phyloP scores from a whole-genome alignment of 768 basidiomycete species.

The Pulveroboletus sp. region DNA sequence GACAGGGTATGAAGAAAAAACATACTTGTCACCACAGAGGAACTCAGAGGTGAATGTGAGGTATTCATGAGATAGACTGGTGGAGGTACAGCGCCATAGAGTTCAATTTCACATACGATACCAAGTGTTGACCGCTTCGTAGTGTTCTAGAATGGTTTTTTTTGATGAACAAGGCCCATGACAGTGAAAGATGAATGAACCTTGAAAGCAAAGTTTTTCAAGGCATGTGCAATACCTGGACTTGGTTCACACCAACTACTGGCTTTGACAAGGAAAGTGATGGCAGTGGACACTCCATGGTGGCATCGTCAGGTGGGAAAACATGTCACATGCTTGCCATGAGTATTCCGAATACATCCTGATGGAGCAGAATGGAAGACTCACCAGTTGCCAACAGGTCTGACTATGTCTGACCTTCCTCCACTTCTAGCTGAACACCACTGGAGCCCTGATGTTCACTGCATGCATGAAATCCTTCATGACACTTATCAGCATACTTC shows the following conservation, averaged over 20 bases:
- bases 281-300: too few species aligned
- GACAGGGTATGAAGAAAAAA: slow-evolving; percentile 22
- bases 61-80: slow-evolving; percentile 84
- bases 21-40: slow-evolving; percentile 93
- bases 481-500: slow-evolving; percentile 9
- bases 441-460: slow-evolving; percentile 10
- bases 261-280: slow-evolving; percentile 91
- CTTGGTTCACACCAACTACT: slow-evolving; percentile 87
- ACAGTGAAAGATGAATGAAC: slow-evolving; percentile 41
- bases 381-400: too few species aligned
- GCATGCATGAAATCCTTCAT: slow-evolving; percentile 9
- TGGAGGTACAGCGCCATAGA: slow-evolving; percentile 87
- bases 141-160: slow-evolving; percentile 64
- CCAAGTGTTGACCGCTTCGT: slow-evolving; percentile 83
- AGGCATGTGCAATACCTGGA: slow-evolving; percentile 87
- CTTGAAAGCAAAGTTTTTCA: slow-evolving; percentile 99
- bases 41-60: slow-evolving; percentile 94
- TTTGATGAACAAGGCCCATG: not conserved
- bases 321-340: too few species aligned
- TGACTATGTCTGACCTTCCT: too few species aligned
- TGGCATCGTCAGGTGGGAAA: too few species aligned
- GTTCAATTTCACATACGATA: slow-evolving; percentile 87
- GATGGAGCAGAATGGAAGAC: too few species aligned
- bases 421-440: slow-evolving; percentile 5
- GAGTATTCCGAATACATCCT: too few species aligned